These are phyloP conservation scores for Kwoniella mangroviensis DNA, from an alignment of 768 basidiomycete species.

Conservation along the genomic window DNA sequence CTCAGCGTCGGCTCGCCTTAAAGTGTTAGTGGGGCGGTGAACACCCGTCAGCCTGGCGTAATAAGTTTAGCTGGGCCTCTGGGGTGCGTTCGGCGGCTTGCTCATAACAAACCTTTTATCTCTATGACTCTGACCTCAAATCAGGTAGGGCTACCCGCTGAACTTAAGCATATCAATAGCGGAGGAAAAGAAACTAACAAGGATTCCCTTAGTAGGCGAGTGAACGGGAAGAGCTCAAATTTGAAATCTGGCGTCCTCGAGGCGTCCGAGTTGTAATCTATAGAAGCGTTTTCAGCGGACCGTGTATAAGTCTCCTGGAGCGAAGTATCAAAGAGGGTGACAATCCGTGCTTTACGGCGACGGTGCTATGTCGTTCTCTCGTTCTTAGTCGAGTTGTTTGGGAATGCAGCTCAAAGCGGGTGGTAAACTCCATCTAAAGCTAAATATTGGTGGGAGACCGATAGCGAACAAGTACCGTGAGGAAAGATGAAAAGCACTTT, in stretches of 20 bases:
- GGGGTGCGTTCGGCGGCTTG: constrained; percentile 20
- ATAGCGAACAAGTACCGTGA: constrained; percentile 82
- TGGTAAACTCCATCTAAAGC: constrained; percentile 85
- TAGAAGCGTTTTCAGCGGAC: constrained; percentile 70
- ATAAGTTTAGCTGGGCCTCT: constrained; percentile 60
- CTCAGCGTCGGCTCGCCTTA: constrained; percentile 71
- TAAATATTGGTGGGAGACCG: constrained; percentile 72
- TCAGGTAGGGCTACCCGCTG: constrained; percentile 82
- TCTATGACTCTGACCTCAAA: constrained; percentile 67
- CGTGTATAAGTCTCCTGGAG: constrained; percentile 75
- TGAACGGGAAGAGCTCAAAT: constrained; percentile 81
- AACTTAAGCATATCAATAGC: constrained; percentile 89
- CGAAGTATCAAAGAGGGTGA: constrained; percentile 66
- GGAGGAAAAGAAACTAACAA: constrained; percentile 90
- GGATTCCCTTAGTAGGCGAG: constrained; percentile 85
- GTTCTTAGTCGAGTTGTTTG: constrained; percentile 86
- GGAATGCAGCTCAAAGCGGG: constrained; percentile 82
- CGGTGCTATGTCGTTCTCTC: constrained; percentile 68
- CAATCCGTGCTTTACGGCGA: constrained; percentile 65
- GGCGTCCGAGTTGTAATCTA: constrained; percentile 76
- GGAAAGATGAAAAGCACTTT: constrained; percentile 83
- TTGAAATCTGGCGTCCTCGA: constrained; percentile 70
- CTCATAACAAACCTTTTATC: constrained; percentile 57
- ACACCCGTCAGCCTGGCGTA: constrained; percentile 58
- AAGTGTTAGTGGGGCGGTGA: constrained; percentile 61